phyloP scores from a whole-genome alignment of 2,329 filamentous ascomycete species.

The Botryosphaeria dothidea region DNA sequence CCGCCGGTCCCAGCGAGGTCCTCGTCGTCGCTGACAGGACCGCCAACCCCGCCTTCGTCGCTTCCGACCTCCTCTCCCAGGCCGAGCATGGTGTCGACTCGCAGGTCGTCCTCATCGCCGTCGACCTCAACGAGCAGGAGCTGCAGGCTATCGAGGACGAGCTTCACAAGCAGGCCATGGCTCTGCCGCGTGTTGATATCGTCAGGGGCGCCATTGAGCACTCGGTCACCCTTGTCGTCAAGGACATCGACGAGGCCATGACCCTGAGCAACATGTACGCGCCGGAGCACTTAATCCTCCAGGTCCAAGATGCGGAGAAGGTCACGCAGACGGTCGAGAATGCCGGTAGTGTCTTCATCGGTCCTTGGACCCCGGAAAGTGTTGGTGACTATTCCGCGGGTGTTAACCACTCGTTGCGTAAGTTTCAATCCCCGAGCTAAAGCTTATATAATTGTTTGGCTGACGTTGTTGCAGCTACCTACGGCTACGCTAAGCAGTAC shows the following conservation, averaged over 20 bases:
- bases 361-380: conserved; percentile 94
- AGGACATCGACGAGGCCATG: conserved; percentile 74
- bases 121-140: conserved; percentile 72
- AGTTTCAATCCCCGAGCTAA: conserved; percentile 38
- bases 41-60: conserved; percentile 91
- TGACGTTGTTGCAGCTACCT: conserved; percentile 67
- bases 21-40: conserved; percentile 90
- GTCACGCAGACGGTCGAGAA: conserved; percentile 82
- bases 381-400: conserved; percentile 98
- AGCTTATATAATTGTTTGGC: neutral
- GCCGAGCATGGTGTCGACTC: conserved; percentile 96
- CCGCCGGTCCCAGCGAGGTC: conserved; percentile 92
- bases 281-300: conserved; percentile 93
- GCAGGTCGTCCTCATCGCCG: conserved; percentile 87
- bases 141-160: conserved; percentile 87
- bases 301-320: conserved; percentile 74
- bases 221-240: conserved; percentile 80
- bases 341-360: conserved; percentile 93
- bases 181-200: conserved; percentile 87
- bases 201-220: conserved; percentile 87
- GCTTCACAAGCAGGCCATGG: conserved; percentile 81
- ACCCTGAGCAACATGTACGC: conserved; percentile 91
- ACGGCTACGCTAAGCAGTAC: conserved; percentile 98
- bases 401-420: conserved; percentile 96
- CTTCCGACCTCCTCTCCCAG: conserved; percentile 90